Evolutionary conservation across 139 green algal genomes (phyloP), one percentile per base, ranked within the genome.

Genomic region (Chloropicon primus): DNA sequence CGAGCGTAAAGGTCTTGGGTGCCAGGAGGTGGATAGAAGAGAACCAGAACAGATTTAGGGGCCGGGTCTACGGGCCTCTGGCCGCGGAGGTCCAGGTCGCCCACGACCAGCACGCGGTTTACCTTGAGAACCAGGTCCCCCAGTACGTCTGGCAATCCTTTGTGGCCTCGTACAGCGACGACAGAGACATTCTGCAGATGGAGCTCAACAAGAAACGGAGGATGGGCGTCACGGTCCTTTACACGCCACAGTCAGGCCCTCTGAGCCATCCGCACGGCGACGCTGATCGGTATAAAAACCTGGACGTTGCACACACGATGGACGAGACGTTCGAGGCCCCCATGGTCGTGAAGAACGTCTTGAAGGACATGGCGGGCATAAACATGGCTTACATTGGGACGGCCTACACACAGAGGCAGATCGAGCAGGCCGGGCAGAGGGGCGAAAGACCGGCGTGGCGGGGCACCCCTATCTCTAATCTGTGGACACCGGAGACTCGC

Each of bases 281-380:
- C 41, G 41, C 41, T 17, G 17, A 5, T 17, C 10, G 17, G 5
- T 62, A 62, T 17, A 17, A 5, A 62, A 62, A 17, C 41, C 41
- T 62, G 5, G 41, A 28, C 17, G 17, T 75, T 10, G 21, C 5
- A 17, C 72, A 75, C 25, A 41, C 26, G 10, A 5, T 75, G 5
- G 72, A 75, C 17, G 72, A 75, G 72, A 75, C 72, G 5, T 75
- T 96, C 29, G 75, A 89, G n/a, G 90, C 92, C 1, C 85, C 89
- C 0, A 10, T 71, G 1, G 74, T 93, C 3, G 78, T 97, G 26
- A 93, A 92, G 84, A 82, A 89, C 28, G 77, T 80, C 28, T 79
- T 97, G 25, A 76, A 41, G 26, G 72, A 75, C 72, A 17, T 75
- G 10, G 25, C 5, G 10, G 24, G 10, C 5, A 75, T 75, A 5